Conservation (phyloP, 1,139 yeast species). For the Diutina pseudorugosa region DNA sequence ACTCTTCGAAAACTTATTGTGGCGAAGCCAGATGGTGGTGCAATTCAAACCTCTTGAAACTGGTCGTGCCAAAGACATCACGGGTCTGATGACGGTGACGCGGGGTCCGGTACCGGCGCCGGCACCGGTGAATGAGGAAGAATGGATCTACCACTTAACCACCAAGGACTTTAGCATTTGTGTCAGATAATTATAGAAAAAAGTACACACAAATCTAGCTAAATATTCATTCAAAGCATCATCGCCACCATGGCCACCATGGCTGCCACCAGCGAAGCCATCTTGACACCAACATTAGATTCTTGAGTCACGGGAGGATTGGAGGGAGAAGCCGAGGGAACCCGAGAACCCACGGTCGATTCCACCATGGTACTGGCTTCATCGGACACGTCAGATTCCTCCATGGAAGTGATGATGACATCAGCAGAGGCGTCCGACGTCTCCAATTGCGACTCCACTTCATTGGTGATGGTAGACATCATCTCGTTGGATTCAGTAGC, state of each 20-base stretch:
- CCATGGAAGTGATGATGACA: too few species aligned
- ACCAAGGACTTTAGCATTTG: conserved; percentile 39
- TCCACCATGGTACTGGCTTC: not conserved
- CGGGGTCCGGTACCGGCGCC: conserved; percentile 33
- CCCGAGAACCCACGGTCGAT: not conserved
- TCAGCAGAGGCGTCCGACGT: too few species aligned
- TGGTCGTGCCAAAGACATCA: conserved; percentile 74
- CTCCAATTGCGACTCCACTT: too few species aligned
- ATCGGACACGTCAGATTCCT: too few species aligned
- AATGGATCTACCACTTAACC: conserved; percentile 49
- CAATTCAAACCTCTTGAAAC: conserved; percentile 57
- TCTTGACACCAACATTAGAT: not conserved
- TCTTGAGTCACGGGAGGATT: not conserved
- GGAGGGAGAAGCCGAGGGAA: not conserved
- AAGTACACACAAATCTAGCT: not conserved
- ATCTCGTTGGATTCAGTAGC: too few species aligned
- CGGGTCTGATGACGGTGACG: conserved; percentile 54
- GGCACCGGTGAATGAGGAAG: conserved; percentile 39
- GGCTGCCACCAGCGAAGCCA: not conserved
- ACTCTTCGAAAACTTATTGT: conserved; percentile 35
- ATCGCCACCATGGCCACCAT: not conserved
- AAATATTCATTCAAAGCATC: not conserved
- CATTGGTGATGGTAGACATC: too few species aligned
- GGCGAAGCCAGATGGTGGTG: conserved; percentile 38
- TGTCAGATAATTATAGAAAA: conserved; percentile 32